Base-by-base conservation (phyloP, 192 early-diverging fungal genomes). In the Chytriomyces sp. region DNA sequence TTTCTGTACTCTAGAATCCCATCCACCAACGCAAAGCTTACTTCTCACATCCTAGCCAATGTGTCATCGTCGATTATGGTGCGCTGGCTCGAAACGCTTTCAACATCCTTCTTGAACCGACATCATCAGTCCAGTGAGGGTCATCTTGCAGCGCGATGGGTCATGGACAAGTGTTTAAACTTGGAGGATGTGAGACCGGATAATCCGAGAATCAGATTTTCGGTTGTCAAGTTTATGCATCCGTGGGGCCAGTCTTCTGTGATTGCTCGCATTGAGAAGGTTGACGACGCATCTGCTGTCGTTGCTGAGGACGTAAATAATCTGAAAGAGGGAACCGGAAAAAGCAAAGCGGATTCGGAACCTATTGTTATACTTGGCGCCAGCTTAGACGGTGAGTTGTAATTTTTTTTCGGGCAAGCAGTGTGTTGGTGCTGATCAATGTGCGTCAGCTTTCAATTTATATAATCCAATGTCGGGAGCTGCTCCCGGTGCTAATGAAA, bases 301-400 rank as follows among this genome's bases (percentile, higher is more conserved):
- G 16, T 60, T n/a, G 57, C 16, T 23, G 47, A 49, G 10, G 11
- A 46, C 47, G 67, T 1, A 28, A 46, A 28, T 45, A 45, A 45
- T 68, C 57, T 23, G 35, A 35, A 35, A 35, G 35, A 35, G 35
- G 35, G 4, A 35, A 35, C 35, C 35, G 35, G 35, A 57, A 3
- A 20, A 57, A 57, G 20, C 2, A 13, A 57, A 4, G 53, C 53
- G 2, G 16, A 57, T 26, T 64, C 63, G 63, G 3, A 6, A 5
- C 71, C 59, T 24, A 44, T 45, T 44, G 71, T 73, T 7, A 62
- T 73, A 18, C 7, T 73, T 11, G n/a, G 45, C n/a, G 61, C 71
- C 5, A n/a, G 62, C 18, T 48, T 44, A 8, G 71, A 73, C 45
- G 1, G 18, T 64, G 20, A 57, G 13, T 57, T 20, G 20, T 3